Conservation (phyloP, 1,284 basidiomycete species). For the Irpex rosettiformis region DNA sequence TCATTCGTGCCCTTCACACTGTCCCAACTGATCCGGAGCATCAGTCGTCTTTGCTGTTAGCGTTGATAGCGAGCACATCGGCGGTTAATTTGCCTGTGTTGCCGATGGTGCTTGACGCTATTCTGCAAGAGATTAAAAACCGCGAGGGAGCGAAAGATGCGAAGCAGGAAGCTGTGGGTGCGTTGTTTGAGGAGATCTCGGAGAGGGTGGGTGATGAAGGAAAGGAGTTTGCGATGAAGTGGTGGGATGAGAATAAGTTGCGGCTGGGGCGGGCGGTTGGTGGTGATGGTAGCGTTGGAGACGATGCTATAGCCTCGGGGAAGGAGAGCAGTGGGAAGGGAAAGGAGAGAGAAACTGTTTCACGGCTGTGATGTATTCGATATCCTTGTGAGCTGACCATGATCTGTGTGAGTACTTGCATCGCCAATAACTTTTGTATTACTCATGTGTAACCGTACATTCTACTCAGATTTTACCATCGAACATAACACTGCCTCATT, state of each 20-base stretch:
- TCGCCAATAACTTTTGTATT: too few species aligned
- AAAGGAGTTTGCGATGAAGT: slow-evolving; percentile 58
- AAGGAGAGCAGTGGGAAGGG: neutral
- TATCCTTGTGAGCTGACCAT: neutral
- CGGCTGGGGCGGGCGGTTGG: slow-evolving; percentile 15
- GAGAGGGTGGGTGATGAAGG: slow-evolving; percentile 63
- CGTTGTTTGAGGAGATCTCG: slow-evolving; percentile 56
- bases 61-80: slow-evolving; percentile 57
- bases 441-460: too few species aligned
- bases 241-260: slow-evolving; percentile 55
- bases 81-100: slow-evolving; percentile 54
- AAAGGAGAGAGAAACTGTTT: slow-evolving; percentile 6
- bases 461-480: too few species aligned
- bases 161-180: slow-evolving; percentile 30
- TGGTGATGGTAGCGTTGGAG: neutral
- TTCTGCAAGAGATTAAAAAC: slow-evolving; percentile 34
- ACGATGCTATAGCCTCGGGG: neutral
- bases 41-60: slow-evolving; percentile 50
- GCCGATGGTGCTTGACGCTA: slow-evolving; percentile 46
- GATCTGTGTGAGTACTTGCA: too few species aligned
- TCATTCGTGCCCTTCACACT: slow-evolving; percentile 31
- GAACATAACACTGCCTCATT: too few species aligned
- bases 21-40: slow-evolving; percentile 27
- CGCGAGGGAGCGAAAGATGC: slow-evolving; percentile 8
- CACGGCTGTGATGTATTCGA: neutral